phyloP scores from a whole-genome alignment of 225 moss, liverwort and hornwort species.

The Anthoceros angustus region DNA sequence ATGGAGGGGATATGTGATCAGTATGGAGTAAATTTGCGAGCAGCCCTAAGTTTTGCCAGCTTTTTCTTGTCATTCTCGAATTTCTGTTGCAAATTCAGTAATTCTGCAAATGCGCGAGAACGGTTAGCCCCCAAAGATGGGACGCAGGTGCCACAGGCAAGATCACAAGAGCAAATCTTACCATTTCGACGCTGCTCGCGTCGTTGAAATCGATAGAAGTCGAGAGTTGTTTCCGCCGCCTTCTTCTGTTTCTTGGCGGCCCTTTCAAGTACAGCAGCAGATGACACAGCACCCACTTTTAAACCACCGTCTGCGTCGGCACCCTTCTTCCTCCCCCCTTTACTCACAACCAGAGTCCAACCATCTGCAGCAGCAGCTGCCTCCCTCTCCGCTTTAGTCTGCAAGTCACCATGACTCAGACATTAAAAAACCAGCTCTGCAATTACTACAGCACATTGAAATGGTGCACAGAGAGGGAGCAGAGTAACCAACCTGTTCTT shows the following conservation, averaged over 20 bases:
- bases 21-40: slow-evolving; percentile 80
- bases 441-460: background rate
- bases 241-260: slow-evolving; percentile 50
- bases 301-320: slow-evolving; percentile 53
- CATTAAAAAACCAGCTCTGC: background rate
- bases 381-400: slow-evolving; percentile 48
- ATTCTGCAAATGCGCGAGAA: slow-evolving; percentile 35
- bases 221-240: slow-evolving; percentile 23
- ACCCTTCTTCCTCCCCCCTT: slow-evolving; percentile 70
- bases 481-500: slow-evolving; percentile 29
- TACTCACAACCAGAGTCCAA: slow-evolving; percentile 83
- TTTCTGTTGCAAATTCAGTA: slow-evolving; percentile 65
- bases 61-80: slow-evolving; percentile 75
- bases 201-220: slow-evolving; percentile 89
- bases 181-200: slow-evolving; percentile 73
- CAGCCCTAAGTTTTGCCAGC: slow-evolving; percentile 72
- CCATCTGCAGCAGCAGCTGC: slow-evolving; percentile 76
- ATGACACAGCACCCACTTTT: slow-evolving; percentile 63
- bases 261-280: slow-evolving; percentile 45
- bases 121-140: background rate
- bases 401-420: slow-evolving; percentile 16
- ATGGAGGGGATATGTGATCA: slow-evolving; percentile 1
- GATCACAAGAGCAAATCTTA: slow-evolving; percentile 12
- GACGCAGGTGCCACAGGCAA: background rate
- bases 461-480: background rate